Conservation (phyloP, 2,329 filamentous ascomycete genomes). For the Colletotrichum agaves region DNA sequence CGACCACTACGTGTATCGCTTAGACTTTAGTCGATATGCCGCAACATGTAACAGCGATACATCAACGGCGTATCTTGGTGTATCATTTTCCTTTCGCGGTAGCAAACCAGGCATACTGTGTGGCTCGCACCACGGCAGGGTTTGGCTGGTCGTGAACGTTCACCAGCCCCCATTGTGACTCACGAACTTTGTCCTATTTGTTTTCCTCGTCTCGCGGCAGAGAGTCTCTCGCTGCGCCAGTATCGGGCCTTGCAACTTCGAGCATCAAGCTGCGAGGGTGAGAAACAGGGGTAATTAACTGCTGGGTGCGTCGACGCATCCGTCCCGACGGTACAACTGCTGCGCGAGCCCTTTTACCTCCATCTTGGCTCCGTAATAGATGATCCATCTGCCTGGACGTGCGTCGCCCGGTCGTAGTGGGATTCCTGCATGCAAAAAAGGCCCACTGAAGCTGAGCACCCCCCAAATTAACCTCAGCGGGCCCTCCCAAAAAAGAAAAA, state of each 20-base stretch:
- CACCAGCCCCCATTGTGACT: conserved; percentile 26
- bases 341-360: background rate
- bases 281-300: conserved; percentile 4
- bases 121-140: background rate
- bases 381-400: conserved; percentile 15
- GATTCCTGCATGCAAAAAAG: background rate
- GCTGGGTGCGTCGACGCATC: conserved; percentile 23
- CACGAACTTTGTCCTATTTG: conserved; percentile 25
- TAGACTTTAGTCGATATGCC: background rate
- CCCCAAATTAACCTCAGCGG: conserved; percentile 6
- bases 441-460: background rate
- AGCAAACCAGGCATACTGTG: background rate
- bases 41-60: background rate
- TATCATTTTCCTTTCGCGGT: background rate
- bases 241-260: background rate
- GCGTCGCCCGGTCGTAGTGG: conserved; percentile 31
- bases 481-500: background rate
- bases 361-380: conserved; percentile 12
- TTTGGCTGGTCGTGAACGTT: conserved; percentile 3
- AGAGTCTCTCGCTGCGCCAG: background rate
- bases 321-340: conserved; percentile 14
- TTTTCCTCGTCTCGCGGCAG: background rate
- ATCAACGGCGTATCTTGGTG: background rate
- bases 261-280: background rate
- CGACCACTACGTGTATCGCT: conserved; percentile 5